Evolutionary conservation across 768 basidiomycete genomes (phyloP), one percentile per base, ranked within the genome.

Genomic region (Terana coerulea): DNA sequence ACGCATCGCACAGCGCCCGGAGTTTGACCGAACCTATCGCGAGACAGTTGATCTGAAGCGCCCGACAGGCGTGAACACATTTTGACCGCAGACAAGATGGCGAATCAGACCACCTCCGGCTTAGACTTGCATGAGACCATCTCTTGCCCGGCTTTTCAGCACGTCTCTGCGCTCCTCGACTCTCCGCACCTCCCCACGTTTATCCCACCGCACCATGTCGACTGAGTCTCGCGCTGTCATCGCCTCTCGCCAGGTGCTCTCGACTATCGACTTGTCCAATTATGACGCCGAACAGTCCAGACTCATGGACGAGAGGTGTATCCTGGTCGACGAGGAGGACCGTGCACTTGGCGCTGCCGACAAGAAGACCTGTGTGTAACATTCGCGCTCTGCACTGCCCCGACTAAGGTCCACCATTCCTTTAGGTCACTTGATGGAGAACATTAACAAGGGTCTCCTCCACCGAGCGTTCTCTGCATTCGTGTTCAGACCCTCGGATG

Each of bases 391-490:
- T 30, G 15, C 43, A 21, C 33, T 31, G 11, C 30, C 24, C 8
- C 26, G 12, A 37, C 31, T 6, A 21, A 19, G 31, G 3, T 19
- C 41, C 11, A 41, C 24, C 9, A 30, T 14, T 19, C 40, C 45
- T 22, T 51, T 59, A 95, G 95, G 95, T 67, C 97, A 98, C 71
- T 73, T 99, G 49, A 98, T 99, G 94, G 86, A 89, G 66, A 97
- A 97, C 67, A 95, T 98, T 64, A 83, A 84, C 66, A 86, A 87
- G 63, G 95, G 95, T 12, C 79, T 98, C 35, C 83, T 99, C 22
- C 97, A 99, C 68, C 88, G 97, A 34, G 97, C 97, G 15, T 99
- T 99, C 75, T 98, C 95, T 53, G 95, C 87, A 30, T 98, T 99
- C 69, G 80, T 98, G 57, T 99, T 98, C 76, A 77, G 93, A 31